Conservation (phyloP, 2,329 filamentous ascomycete species). For the Calonectria pseudoturangicola region DNA sequence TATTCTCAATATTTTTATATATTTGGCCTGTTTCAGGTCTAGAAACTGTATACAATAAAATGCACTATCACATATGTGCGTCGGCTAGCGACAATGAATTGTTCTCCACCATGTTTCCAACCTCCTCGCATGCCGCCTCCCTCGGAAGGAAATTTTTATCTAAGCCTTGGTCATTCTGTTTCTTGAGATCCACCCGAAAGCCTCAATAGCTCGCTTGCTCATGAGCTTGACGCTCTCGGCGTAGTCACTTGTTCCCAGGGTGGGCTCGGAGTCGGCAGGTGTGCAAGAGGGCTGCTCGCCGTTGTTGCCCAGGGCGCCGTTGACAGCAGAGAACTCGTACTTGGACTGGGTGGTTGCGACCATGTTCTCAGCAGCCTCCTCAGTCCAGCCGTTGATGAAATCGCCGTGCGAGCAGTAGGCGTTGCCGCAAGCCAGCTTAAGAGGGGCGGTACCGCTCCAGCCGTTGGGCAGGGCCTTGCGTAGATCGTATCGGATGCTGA, state of each 20-base stretch:
- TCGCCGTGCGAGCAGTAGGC: slow-evolving; percentile 67
- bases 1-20: too few species aligned
- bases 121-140: background rate
- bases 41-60: background rate
- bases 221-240: slow-evolving; percentile 47
- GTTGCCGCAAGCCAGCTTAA: slow-evolving; percentile 65
- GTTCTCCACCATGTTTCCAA: background rate
- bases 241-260: slow-evolving; percentile 63
- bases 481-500: slow-evolving; percentile 68
- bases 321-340: slow-evolving; percentile 58
- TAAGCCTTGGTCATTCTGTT: slow-evolving; percentile 21
- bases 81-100: background rate
- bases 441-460: slow-evolving; percentile 65
- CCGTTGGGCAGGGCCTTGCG: slow-evolving; percentile 64
- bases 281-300: slow-evolving; percentile 51
- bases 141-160: background rate
- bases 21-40: too few species aligned
- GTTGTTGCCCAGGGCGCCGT: slow-evolving; percentile 46
- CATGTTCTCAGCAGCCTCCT: slow-evolving; percentile 60
- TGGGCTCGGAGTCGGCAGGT: slow-evolving; percentile 63
- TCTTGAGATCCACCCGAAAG: slow-evolving; percentile 22
- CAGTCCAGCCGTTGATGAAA: slow-evolving; percentile 68
- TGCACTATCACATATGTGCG: background rate
- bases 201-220: slow-evolving; percentile 44
- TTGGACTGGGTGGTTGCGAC: slow-evolving; percentile 60